Conservation (phyloP, 2,329 filamentous ascomycete genomes). For the Xylariaceae sp. region DNA sequence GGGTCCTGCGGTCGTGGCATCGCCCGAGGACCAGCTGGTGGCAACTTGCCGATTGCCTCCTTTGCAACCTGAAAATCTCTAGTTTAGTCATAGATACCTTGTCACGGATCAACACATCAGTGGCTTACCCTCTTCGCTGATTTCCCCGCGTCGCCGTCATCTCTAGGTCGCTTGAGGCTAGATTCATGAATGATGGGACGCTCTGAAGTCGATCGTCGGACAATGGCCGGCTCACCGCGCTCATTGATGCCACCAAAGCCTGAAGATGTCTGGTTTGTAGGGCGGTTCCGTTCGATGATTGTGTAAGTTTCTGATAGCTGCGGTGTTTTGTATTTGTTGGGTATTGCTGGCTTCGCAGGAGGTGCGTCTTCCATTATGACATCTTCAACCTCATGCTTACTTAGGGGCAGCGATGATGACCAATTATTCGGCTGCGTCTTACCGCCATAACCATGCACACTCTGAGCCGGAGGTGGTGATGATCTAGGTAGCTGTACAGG, state of each 20-base stretch:
- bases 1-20: slow-evolving; percentile 40
- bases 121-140: slow-evolving; percentile 39
- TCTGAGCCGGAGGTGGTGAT: slow-evolving; percentile 2
- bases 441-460: not conserved
- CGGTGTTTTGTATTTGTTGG: slow-evolving; percentile 33
- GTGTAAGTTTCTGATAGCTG: slow-evolving; percentile 40
- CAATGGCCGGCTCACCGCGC: slow-evolving; percentile 37
- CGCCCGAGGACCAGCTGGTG: slow-evolving; percentile 37
- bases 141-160: slow-evolving; percentile 34
- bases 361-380: slow-evolving; percentile 41
- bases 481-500: slow-evolving; percentile 11
- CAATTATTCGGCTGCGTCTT: not conserved
- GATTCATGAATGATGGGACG: slow-evolving; percentile 43
- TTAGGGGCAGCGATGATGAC: not conserved
- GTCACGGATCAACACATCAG: not conserved
- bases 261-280: slow-evolving; percentile 13
- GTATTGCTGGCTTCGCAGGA: slow-evolving; percentile 19
- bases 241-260: slow-evolving; percentile 41
- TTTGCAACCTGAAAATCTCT: slow-evolving; percentile 31
- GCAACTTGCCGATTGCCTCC: slow-evolving; percentile 28
- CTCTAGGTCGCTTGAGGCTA: slow-evolving; percentile 39
- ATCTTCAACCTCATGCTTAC: slow-evolving; percentile 30
- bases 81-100: slow-evolving; percentile 21
- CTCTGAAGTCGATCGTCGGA: slow-evolving; percentile 33
- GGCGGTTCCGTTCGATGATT: slow-evolving; percentile 32